These are phyloP conservation scores for Penicillium crustosum DNA, from an alignment of 2,329 filamentous ascomycete species.

Conservation along the genomic window DNA sequence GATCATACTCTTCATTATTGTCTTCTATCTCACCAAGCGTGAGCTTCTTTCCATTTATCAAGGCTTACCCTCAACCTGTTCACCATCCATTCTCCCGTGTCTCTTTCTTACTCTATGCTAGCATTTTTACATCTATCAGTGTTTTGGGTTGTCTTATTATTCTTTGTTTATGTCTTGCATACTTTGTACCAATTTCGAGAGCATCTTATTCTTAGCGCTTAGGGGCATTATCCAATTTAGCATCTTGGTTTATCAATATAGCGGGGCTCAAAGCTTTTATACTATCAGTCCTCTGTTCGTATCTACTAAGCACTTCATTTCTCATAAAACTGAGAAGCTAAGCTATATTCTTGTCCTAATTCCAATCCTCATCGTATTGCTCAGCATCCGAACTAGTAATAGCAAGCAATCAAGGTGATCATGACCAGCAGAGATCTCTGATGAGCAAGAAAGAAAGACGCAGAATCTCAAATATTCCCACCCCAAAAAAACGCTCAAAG, in stretches of 20 bases:
- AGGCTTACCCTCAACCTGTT: constrained; percentile 4
- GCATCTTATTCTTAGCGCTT: constrained; percentile 15
- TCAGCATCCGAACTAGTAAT: neutral
- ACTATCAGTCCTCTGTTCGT: neutral
- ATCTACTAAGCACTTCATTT: neutral
- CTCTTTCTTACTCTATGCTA: neutral
- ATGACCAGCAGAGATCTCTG: neutral
- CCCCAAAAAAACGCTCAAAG: constrained; percentile 20
- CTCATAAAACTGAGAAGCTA: neutral
- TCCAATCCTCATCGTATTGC: neutral
- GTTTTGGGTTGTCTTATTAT: constrained; percentile 4
- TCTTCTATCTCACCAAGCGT: constrained; percentile 1
- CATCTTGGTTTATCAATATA: constrained; percentile 12
- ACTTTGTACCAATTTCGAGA: constrained; percentile 9
- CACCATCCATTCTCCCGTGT: neutral
- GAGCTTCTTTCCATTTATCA: neutral
- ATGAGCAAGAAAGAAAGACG: neutral
- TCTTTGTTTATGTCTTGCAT: constrained; percentile 8
- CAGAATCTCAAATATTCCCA: neutral
- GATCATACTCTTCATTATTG: constrained; percentile 16
- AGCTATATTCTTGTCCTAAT: neutral
- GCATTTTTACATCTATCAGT: constrained; percentile 1
- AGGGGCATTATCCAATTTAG: constrained; percentile 12
- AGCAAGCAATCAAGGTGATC: neutral
- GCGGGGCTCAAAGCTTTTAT: constrained; percentile 1